Evolutionary conservation across 306 rosid species (phyloP).

Genomic region (Morella rubra): DNA sequence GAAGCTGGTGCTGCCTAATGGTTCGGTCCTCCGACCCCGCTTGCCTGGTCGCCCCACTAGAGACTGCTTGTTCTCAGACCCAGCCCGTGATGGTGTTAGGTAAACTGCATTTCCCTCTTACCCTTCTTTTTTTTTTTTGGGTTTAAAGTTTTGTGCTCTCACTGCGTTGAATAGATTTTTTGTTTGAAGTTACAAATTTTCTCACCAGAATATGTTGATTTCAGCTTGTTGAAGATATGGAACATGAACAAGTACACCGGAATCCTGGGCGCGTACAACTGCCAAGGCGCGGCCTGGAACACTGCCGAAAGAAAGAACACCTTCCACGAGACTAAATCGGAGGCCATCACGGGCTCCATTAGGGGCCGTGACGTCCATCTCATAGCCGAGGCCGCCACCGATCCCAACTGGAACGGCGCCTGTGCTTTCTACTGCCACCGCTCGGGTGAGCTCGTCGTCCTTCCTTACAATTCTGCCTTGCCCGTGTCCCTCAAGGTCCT

Average conservation of each 20-base stretch:
- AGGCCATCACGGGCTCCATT: slow-evolving; percentile 51
- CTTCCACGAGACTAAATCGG: slow-evolving; percentile 51
- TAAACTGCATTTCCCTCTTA: not conserved
- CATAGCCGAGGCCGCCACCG: slow-evolving; percentile 45
- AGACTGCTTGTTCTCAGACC: slow-evolving; percentile 81
- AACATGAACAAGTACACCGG: slow-evolving; percentile 82
- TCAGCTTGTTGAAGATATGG: slow-evolving; percentile 89
- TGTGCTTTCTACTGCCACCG: slow-evolving; percentile 52
- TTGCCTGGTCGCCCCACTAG: slow-evolving; percentile 86
- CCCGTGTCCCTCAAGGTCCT: slow-evolving; percentile 74
- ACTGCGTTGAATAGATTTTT: too few species aligned
- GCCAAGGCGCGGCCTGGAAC: slow-evolving; percentile 99
- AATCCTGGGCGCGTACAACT: slow-evolving; percentile 77
- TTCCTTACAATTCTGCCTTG: slow-evolving; percentile 63
- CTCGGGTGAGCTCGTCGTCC: slow-evolving; percentile 44
- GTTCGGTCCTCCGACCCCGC: slow-evolving; percentile 74
- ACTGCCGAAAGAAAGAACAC: slow-evolving; percentile 57
- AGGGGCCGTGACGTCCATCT: slow-evolving; percentile 74
- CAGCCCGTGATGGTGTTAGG: slow-evolving; percentile 77
- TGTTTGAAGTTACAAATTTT: too few species aligned
- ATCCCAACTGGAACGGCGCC: slow-evolving; percentile 61
- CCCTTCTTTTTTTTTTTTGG: too few species aligned
- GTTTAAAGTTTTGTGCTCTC: too few species aligned
- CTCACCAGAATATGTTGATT: not conserved
- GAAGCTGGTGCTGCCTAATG: slow-evolving; percentile 78